A percentile compares a stretch with the other conserved stretches of the same genome.
Conservation (phyloP, 164 flowering plant species). For the Vitis labrusca region DNA sequence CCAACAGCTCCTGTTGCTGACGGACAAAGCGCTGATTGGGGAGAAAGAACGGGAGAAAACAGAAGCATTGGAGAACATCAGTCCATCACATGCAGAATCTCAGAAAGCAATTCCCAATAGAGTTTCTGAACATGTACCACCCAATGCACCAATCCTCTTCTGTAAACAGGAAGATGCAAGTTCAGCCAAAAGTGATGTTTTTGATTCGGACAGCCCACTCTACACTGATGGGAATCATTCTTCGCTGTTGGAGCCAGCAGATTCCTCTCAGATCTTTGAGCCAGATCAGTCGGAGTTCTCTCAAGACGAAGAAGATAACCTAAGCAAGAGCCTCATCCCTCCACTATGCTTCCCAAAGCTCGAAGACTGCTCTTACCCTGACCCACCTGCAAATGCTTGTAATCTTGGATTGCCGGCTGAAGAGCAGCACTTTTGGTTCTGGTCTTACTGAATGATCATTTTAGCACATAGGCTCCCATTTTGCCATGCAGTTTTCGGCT, state of each 20-base stretch:
- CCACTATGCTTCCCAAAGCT: constrained; percentile 22
- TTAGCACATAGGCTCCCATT: no score
- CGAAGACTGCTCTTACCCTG: constrained; percentile 18
- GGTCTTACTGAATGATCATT: constrained; percentile 21
- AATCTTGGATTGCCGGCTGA: constrained; percentile 32
- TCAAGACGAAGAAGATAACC: constrained; percentile 57
- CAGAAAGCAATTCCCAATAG: background rate
- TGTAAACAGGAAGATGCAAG: constrained; percentile 38
- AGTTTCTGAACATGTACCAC: constrained; percentile 1
- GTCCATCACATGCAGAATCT: constrained; percentile 7
- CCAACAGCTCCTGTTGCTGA: constrained; percentile 20
- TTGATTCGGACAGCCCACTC: constrained; percentile 39
- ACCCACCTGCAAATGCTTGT: constrained; percentile 25
- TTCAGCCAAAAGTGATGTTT: constrained; percentile 41
- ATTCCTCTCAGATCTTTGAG: constrained; percentile 49
- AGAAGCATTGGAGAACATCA: background rate
- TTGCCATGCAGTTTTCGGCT: background rate
- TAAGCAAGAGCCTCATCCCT: constrained; percentile 18
- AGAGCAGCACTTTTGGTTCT: constrained; percentile 39
- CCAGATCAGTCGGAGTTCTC: constrained; percentile 53
- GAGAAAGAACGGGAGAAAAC: constrained; percentile 9
- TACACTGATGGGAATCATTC: constrained; percentile 43
- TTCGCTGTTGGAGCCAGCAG: constrained; percentile 42
- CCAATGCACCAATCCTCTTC: background rate
- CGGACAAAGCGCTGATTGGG: constrained; percentile 4